These are phyloP conservation scores for Leccinum disarticulatum DNA, from an alignment of 768 basidiomycete species.

Conservation along the genomic window DNA sequence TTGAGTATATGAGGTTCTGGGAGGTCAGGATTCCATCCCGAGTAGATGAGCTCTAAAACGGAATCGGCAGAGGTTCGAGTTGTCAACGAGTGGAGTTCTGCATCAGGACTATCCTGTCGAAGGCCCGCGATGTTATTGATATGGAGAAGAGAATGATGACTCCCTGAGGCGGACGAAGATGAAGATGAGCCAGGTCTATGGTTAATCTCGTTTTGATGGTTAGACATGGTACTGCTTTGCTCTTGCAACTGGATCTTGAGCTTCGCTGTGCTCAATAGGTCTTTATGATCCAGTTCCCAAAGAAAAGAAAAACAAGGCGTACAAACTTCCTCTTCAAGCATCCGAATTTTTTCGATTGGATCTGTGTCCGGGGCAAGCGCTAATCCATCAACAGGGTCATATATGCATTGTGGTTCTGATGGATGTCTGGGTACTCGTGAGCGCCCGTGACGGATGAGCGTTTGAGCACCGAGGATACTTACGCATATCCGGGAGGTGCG, in stretches of 20 bases:
- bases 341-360: conserved; percentile 74
- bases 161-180: conserved; percentile 19
- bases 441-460: background rate
- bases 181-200: conserved; percentile 22
- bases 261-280: conserved; percentile 43
- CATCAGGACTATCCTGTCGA: conserved; percentile 50
- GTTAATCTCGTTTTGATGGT: conserved; percentile 17
- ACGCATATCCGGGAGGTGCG: conserved; percentile 84
- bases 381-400: conserved; percentile 84
- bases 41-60: conserved; percentile 65
- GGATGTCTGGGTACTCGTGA: conserved; percentile 58
- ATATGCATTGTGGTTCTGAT: conserved; percentile 80
- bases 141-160: conserved; percentile 3
- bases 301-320: conserved; percentile 19
- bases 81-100: conserved; percentile 43
- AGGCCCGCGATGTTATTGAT: conserved; percentile 13
- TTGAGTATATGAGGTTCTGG: conserved; percentile 71
- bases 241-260: conserved; percentile 64
- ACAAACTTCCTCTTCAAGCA: conserved; percentile 80
- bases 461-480: conserved; percentile 28
- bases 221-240: conserved; percentile 38
- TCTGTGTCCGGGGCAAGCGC: conserved; percentile 74
- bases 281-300: background rate
- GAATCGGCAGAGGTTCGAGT: conserved; percentile 47
- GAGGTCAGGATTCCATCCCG: conserved; percentile 85